Evolutionary conservation across 1,284 basidiomycete genomes (phyloP).

Genomic region (Xerocomus nothofagi): DNA sequence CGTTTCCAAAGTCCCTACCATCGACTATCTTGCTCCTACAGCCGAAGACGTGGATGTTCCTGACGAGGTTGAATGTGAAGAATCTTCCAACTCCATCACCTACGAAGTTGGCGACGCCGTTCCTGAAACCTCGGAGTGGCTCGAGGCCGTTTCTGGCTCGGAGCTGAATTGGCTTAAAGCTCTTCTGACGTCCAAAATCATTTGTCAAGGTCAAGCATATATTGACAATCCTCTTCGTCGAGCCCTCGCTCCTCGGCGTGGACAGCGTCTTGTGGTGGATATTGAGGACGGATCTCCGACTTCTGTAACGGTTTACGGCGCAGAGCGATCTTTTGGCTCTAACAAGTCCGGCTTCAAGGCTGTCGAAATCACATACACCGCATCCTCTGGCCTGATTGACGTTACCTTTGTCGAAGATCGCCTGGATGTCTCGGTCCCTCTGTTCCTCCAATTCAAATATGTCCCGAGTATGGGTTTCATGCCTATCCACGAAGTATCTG

Average conservation of each 20-base stretch:
- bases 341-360: constrained; percentile 83
- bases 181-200: constrained; percentile 76
- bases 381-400: constrained; percentile 60
- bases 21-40: constrained; percentile 83
- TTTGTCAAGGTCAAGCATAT: constrained; percentile 84
- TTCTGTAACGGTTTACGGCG: constrained; percentile 70
- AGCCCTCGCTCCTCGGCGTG: constrained; percentile 78
- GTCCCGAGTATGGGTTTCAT: constrained; percentile 87
- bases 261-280: constrained; percentile 75
- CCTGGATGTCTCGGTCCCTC: constrained; percentile 73
- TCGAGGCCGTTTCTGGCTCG: constrained; percentile 81
- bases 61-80: constrained; percentile 50
- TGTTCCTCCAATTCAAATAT: constrained; percentile 84
- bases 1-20: constrained; percentile 71
- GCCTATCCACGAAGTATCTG: constrained; percentile 89
- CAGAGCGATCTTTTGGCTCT: constrained; percentile 77
- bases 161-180: constrained; percentile 87
- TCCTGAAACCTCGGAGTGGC: constrained; percentile 73
- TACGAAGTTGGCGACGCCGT: constrained; percentile 59
- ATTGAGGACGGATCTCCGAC: constrained; percentile 47
- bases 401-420: constrained; percentile 88
- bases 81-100: constrained; percentile 48
- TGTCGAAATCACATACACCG: constrained; percentile 69
- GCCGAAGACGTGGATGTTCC: constrained; percentile 42
- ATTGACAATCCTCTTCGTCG: constrained; percentile 90